phyloP scores from a whole-genome alignment of 371 early-diverging fungal genomes.

The Mortierella sp. region DNA sequence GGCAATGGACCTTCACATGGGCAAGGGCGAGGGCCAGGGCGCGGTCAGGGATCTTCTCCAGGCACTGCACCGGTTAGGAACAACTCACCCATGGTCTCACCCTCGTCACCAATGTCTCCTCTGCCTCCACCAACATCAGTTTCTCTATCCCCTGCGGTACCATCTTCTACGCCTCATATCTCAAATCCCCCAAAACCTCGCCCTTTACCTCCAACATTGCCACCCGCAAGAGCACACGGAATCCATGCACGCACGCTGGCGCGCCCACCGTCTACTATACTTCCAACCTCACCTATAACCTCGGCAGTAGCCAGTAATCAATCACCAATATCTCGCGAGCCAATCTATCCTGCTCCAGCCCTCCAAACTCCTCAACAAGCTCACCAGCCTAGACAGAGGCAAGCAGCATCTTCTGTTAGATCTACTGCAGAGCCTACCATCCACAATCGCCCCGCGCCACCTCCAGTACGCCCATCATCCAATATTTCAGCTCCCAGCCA shows the following conservation, averaged over 20 bases:
- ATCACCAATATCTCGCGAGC: slow-evolving; percentile 23
- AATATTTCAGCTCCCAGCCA: not conserved
- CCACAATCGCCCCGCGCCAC: slow-evolving; percentile 26
- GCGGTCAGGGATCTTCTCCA: slow-evolving; percentile 19
- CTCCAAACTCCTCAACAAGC: slow-evolving; percentile 44
- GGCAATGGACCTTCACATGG: slow-evolving; percentile 8
- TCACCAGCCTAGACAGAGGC: slow-evolving; percentile 40
- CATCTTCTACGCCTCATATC: not conserved
- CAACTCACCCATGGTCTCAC: slow-evolving; percentile 20
- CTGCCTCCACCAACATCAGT: slow-evolving; percentile 12
- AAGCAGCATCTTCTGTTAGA: slow-evolving; percentile 17
- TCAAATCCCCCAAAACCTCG: slow-evolving; percentile 15
- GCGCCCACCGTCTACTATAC: slow-evolving; percentile 21
- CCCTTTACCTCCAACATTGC: slow-evolving; percentile 38
- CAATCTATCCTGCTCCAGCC: slow-evolving; percentile 22
- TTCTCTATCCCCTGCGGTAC: not conserved
- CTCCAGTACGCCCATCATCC: slow-evolving; percentile 25
- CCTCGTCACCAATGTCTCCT: slow-evolving; percentile 15
- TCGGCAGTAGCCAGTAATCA: not conserved
- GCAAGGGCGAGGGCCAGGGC: slow-evolving; percentile 3
- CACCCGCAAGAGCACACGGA: slow-evolving; percentile 50
- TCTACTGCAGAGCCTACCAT: slow-evolving; percentile 13
- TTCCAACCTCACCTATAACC: slow-evolving; percentile 2
- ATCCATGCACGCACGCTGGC: slow-evolving; percentile 41
- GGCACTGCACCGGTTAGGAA: slow-evolving; percentile 1